Conservation (phyloP, 108 stramenopile genomes). For the Phaeodactylum tricornutum region DNA sequence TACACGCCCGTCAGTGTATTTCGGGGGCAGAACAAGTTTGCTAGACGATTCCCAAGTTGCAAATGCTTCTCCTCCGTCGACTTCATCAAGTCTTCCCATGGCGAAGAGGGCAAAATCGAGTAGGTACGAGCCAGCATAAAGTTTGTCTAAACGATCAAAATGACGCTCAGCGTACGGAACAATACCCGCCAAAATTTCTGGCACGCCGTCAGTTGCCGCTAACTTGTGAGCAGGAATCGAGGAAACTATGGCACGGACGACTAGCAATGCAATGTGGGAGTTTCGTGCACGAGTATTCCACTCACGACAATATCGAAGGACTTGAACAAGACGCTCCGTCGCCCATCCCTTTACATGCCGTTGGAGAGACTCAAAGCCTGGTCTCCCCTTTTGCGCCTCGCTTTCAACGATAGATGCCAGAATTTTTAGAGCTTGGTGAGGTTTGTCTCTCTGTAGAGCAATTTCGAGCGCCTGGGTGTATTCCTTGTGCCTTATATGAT, state of each 20-base stretch:
- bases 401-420: constrained; percentile 64
- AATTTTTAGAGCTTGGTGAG: constrained; percentile 66
- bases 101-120: constrained; percentile 65
- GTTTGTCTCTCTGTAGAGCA: constrained; percentile 76
- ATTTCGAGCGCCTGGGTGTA: constrained; percentile 76
- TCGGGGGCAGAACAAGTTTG: constrained; percentile 67
- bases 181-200: constrained; percentile 70
- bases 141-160: constrained; percentile 73
- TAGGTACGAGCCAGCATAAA: constrained; percentile 60
- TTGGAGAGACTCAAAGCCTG: constrained; percentile 43
- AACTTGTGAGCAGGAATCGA: constrained; percentile 53
- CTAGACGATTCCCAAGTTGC: constrained; percentile 40
- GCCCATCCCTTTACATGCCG: constrained; percentile 54
- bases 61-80: constrained; percentile 27
- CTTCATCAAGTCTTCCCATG: constrained; percentile 47
- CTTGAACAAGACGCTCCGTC: constrained; percentile 44
- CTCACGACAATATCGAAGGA: constrained; percentile 81
- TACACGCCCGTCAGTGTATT: constrained; percentile 54
- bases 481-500: constrained; percentile 82
- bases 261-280: constrained; percentile 62
- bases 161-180: constrained; percentile 80
- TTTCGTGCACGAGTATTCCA: constrained; percentile 84
- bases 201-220: constrained; percentile 43
- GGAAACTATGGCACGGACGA: constrained; percentile 60
- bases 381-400: constrained; percentile 30